Conservation (phyloP, 805 yeast genomes). For the Saccharomyces mikatae region DNA sequence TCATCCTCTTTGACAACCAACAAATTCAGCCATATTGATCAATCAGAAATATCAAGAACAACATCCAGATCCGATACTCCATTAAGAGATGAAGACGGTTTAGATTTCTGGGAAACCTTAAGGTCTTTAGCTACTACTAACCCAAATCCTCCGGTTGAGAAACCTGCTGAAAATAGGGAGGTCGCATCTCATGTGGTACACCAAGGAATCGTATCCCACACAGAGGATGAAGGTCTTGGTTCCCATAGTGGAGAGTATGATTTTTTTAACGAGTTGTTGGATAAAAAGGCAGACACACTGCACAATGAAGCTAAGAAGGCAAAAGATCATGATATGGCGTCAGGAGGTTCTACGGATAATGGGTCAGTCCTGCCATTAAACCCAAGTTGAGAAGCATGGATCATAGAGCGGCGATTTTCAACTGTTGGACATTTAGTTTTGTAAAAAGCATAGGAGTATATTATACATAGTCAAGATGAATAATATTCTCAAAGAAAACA, state of each 20-base stretch:
- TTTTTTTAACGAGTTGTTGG: constrained; percentile 12
- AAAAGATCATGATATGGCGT: background rate
- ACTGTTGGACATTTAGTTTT: background rate
- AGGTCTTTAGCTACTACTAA: constrained; percentile 41
- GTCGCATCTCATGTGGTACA: background rate
- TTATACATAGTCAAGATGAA: background rate
- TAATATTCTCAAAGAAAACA: background rate
- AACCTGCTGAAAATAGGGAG: constrained; percentile 1
- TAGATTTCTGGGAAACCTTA: constrained; percentile 68
- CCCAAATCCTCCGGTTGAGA: constrained; percentile 7
- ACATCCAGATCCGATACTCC: constrained; percentile 1
- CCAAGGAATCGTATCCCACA: constrained; percentile 1
- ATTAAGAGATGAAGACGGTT: constrained; percentile 43
- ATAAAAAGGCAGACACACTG: constrained; percentile 2
- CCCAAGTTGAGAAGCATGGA: constrained; percentile 8
- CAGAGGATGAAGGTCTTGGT: background rate
- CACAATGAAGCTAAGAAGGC: constrained; percentile 1
- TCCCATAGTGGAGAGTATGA: constrained; percentile 5
- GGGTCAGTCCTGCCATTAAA: constrained; percentile 10
- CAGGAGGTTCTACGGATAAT: constrained; percentile 1
- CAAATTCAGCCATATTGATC: constrained; percentile 1
- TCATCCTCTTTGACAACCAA: background rate
- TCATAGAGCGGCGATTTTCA: background rate
- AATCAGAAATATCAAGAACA: constrained; percentile 5
- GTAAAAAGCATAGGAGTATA: background rate